Conservation (phyloP, 129 eudicot genomes). For the Dittrichia graveolens region DNA sequence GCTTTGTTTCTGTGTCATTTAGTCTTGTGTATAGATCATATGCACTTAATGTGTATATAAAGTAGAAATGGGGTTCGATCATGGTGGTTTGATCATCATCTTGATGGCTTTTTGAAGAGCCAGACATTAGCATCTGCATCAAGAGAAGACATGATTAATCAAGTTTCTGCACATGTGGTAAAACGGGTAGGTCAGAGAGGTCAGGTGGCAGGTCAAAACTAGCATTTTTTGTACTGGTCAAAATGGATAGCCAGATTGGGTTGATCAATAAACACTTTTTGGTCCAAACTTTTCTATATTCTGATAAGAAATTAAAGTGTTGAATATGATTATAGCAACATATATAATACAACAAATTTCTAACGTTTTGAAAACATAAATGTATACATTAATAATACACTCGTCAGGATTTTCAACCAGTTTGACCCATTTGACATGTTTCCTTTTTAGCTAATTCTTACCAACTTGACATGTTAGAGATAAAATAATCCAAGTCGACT, state of each 20-base stretch:
- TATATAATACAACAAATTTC: background rate
- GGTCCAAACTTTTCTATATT: background rate
- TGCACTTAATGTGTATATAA: slow-evolving; percentile 71
- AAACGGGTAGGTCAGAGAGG: background rate
- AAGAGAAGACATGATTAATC: slow-evolving; percentile 6
- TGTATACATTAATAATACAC: background rate
- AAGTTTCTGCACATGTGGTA: background rate
- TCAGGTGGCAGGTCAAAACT: background rate
- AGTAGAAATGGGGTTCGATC: slow-evolving; percentile 66
- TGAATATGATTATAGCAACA: background rate
- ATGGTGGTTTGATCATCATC: slow-evolving; percentile 42
- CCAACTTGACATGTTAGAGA: background rate
- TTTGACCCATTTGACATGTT: background rate
- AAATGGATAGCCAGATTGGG: background rate
- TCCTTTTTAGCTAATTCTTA: background rate
- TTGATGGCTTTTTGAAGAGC: slow-evolving; percentile 30
- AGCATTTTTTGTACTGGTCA: background rate
- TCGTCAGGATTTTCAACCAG: background rate
- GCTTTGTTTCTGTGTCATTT: slow-evolving; percentile 56
- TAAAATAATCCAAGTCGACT: background rate
- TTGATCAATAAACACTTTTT: background rate
- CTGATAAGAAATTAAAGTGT: background rate
- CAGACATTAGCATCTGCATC: slow-evolving; percentile 62
- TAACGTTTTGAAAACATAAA: background rate
- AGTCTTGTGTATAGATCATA: slow-evolving; percentile 72